A percentile compares a stretch with the other conserved stretches of the same genome.
These are phyloP conservation scores for Xylaria sp. DNA, from an alignment of 2,329 filamentous ascomycete species.

Conservation along the genomic window DNA sequence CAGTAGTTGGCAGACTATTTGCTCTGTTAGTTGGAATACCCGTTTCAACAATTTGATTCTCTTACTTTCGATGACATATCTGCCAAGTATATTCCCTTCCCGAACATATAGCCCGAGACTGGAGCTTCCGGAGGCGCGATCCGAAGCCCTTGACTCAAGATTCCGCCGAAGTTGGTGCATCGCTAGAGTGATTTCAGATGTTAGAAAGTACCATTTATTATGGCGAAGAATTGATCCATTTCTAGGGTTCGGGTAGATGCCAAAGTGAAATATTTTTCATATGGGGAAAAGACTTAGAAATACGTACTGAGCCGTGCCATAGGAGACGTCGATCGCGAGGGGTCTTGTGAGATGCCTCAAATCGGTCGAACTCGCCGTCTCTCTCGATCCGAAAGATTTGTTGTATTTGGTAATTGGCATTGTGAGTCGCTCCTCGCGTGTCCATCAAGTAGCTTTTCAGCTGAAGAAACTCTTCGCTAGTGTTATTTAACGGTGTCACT, in stretches of 20 bases:
- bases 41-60: neutral
- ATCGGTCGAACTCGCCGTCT: slow-evolving; percentile 75
- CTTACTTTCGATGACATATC: slow-evolving; percentile 78
- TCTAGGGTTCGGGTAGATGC: no score
- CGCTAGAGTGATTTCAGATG: slow-evolving; percentile 51
- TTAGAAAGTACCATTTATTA: neutral
- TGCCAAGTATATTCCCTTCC: slow-evolving; percentile 88
- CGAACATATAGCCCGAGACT: slow-evolving; percentile 79
- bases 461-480: slow-evolving; percentile 70
- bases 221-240: neutral
- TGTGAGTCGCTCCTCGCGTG: slow-evolving; percentile 75
- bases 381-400: slow-evolving; percentile 88
- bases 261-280: neutral
- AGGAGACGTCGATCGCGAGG: slow-evolving; percentile 75
- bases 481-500: slow-evolving; percentile 71
- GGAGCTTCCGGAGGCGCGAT: slow-evolving; percentile 89
- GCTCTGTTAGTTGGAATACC: slow-evolving; percentile 32
- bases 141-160: slow-evolving; percentile 86
- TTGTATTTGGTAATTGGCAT: slow-evolving; percentile 67
- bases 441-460: slow-evolving; percentile 73
- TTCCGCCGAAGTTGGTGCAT: slow-evolving; percentile 85
- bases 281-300: neutral
- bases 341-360: slow-evolving; percentile 64
- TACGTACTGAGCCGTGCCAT: slow-evolving; percentile 78
- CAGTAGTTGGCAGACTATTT: slow-evolving; percentile 78